Evolutionary conservation across 768 basidiomycete genomes (phyloP), one percentile per base, ranked within the genome.

Genomic region (Rhodotorula babjevae): DNA sequence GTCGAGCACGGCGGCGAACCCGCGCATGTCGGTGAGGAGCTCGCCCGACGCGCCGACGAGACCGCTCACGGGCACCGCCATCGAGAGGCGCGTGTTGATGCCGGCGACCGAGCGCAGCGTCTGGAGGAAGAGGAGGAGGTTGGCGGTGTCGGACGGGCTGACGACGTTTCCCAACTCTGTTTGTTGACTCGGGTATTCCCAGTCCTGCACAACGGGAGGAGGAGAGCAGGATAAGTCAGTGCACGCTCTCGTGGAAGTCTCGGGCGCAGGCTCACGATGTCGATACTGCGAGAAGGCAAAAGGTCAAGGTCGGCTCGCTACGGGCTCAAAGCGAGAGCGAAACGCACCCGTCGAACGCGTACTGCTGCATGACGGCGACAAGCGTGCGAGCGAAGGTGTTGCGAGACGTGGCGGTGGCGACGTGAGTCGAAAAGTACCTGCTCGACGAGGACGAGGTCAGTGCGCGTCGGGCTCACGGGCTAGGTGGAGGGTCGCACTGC

Each of bases 311-410:
- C 36, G 36, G 36, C 36, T 36, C 36, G 36, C 36, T 25, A n/a
- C n/a, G n/a, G n/a, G n/a, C n/a, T n/a, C n/a, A n/a, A n/a, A n/a
- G n/a, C 18, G 15, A 55, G 55, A 52, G 50, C 59, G 57, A 50
- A 33, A 50, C 65, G 27, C 56, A 66, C 47, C 66, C 72, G 33
- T 87, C 87, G 1, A 89, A 80, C 0, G 81, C 56, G 78, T 88
- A 88, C 63, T 85, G 65, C 2, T 79, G 72, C 4, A 83, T 86
- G 18, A 90, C 80, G 18, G 80, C 78, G 2, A 83, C 79, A 21
- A 89, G 81, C 1, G 88, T 84, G n/a, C 86, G 81, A n/a, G 87
- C 86, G 72, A 91, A 90, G 7, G 83, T 82, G 9, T 87, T 87
- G 27, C 89, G 84, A 73, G 87, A 89, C 56, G 79, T 80, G 0